Evolutionary conservation across 495 filamentous ascomycete species (phyloP).

Genomic region (Penicillium arizonense): DNA sequence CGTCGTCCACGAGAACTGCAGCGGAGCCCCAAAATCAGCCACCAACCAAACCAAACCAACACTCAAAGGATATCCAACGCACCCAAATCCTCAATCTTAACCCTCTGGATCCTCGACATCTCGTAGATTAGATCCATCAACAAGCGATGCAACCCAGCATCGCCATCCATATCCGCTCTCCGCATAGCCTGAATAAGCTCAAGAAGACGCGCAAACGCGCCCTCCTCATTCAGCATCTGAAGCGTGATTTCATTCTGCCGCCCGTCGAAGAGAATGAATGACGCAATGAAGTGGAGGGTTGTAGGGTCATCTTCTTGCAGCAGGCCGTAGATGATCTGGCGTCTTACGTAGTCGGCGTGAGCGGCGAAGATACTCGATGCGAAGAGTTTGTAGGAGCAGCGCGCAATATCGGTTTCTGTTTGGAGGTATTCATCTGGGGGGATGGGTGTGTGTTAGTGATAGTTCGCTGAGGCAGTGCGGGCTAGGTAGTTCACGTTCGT

Average conservation of each 20-base stretch:
- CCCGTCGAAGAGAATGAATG: conserved; percentile 90
- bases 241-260: conserved; percentile 74
- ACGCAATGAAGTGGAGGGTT: conserved; percentile 77
- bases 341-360: conserved; percentile 84
- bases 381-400: conserved; percentile 78
- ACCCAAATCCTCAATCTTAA: conserved; percentile 76
- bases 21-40: not conserved
- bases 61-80: conserved; percentile 25
- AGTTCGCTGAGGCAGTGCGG: not conserved
- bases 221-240: conserved; percentile 82
- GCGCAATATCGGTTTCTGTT: conserved; percentile 82
- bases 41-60: not conserved
- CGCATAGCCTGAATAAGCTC: conserved; percentile 71
- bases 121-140: conserved; percentile 91
- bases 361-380: conserved; percentile 69
- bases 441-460: not conserved
- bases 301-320: conserved; percentile 84
- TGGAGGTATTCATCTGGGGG: conserved; percentile 69
- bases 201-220: conserved; percentile 76
- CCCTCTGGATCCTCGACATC: conserved; percentile 88
- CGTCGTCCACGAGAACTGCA: conserved; percentile 70
- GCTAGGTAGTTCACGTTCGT: not conserved
- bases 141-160: conserved; percentile 69
- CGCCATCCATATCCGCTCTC: conserved; percentile 62
- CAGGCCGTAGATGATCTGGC: conserved; percentile 87